These are phyloP conservation scores for Komagataea norvegica DNA, from an alignment of 1,139 yeast genomes.

Conservation along the genomic window DNA sequence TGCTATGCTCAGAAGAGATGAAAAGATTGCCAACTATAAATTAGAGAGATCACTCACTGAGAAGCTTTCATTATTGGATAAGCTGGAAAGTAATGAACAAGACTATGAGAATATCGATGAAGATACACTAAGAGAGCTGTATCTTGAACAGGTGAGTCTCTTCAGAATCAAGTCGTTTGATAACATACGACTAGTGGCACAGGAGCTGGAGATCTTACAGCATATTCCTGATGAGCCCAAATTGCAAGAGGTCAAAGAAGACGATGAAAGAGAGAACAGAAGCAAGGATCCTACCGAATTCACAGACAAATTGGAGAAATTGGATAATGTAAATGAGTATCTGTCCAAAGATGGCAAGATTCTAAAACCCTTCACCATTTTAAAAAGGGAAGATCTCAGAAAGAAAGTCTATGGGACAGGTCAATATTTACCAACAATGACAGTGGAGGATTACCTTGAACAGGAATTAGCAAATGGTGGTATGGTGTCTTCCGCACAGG, in stretches of 20 bases:
- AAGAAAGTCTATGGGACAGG: conserved; percentile 85
- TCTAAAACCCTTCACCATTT: conserved; percentile 77
- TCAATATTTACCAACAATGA: conserved; percentile 88
- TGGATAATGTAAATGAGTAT: conserved; percentile 33
- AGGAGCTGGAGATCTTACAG: conserved; percentile 55
- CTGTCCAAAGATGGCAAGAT: conserved; percentile 70
- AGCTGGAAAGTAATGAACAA: conserved; percentile 28
- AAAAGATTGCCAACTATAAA: conserved; percentile 67
- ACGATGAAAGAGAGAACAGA: conserved; percentile 14
- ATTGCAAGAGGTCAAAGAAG: conserved; percentile 16
- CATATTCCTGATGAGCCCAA: conserved; percentile 30
- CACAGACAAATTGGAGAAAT: conserved; percentile 50
- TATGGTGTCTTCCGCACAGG: conserved; percentile 51
- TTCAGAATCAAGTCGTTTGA: conserved; percentile 50
- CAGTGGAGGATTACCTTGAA: conserved; percentile 87
- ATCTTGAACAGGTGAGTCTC: conserved; percentile 50
- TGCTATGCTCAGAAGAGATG: conserved; percentile 57
- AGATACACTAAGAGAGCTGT: conserved; percentile 51
- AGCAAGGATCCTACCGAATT: conserved; percentile 35
- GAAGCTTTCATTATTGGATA: conserved; percentile 38
- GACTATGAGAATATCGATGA: conserved; percentile 48
- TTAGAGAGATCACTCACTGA: conserved; percentile 50
- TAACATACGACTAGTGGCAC: conserved; percentile 46
- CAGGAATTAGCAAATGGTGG: conserved; percentile 84
- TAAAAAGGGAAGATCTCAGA: conserved; percentile 55